These are phyloP conservation scores for Flaveria trinervia DNA, from an alignment of 129 eudicot species.

Conservation along the genomic window DNA sequence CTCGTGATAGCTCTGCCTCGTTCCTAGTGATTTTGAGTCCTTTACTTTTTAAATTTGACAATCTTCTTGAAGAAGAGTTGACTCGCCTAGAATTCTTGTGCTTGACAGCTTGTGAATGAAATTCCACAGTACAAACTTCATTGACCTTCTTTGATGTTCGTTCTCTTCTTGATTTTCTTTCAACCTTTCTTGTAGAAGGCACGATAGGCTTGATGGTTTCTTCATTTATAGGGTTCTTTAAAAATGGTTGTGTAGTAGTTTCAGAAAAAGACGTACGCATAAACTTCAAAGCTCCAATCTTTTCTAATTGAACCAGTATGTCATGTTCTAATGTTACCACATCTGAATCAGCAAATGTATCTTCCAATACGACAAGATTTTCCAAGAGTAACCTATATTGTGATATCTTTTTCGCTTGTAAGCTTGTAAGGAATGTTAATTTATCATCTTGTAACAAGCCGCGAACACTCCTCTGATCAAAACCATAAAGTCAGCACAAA, in stretches of 20 bases:
- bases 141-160: slow-evolving; percentile 37
- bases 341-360: slow-evolving; percentile 58
- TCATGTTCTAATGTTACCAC: slow-evolving; percentile 59
- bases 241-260: slow-evolving; percentile 35
- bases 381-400: slow-evolving; percentile 65
- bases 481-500: slow-evolving; percentile 14
- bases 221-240: slow-evolving; percentile 25
- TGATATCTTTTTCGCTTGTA: slow-evolving; percentile 52
- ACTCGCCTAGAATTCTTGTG: slow-evolving; percentile 35
- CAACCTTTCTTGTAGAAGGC: slow-evolving; percentile 59
- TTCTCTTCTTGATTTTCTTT: slow-evolving; percentile 56
- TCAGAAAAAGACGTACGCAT: slow-evolving; percentile 53
- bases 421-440: slow-evolving; percentile 46
- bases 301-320: slow-evolving; percentile 70
- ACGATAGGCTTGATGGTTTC: slow-evolving; percentile 44
- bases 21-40: slow-evolving; percentile 55
- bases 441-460: slow-evolving; percentile 41
- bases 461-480: slow-evolving; percentile 45
- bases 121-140: slow-evolving; percentile 24
- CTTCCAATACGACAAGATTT: slow-evolving; percentile 66
- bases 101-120: slow-evolving; percentile 26
- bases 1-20: slow-evolving; percentile 78
- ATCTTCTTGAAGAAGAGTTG: slow-evolving; percentile 33
- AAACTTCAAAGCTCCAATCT: slow-evolving; percentile 77
- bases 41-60: slow-evolving; percentile 37